phyloP scores from a whole-genome alignment of 2,329 filamentous ascomycete species.

The Penicillium crustosum region DNA sequence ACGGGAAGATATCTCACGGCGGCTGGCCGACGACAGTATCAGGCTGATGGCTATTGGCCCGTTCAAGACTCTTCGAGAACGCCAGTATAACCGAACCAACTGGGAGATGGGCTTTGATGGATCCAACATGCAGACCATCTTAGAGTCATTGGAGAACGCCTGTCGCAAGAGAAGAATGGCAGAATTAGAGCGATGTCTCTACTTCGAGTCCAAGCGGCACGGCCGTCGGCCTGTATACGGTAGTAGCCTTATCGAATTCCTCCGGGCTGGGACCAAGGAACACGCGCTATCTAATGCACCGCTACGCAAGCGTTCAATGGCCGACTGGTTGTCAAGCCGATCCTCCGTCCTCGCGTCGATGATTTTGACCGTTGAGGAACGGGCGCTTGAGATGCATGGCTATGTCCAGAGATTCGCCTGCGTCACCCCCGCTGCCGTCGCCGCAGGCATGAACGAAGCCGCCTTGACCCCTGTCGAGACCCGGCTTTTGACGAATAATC shows the following conservation, averaged over 20 bases:
- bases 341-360: slow-evolving; percentile 57
- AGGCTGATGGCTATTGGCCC: slow-evolving; percentile 69
- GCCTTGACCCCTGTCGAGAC: slow-evolving; percentile 65
- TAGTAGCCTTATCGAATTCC: slow-evolving; percentile 69
- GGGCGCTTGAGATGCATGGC: slow-evolving; percentile 69
- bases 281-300: slow-evolving; percentile 62
- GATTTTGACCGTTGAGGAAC: slow-evolving; percentile 71
- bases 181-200: slow-evolving; percentile 76
- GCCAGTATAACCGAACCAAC: slow-evolving; percentile 58
- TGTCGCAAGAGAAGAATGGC: slow-evolving; percentile 69
- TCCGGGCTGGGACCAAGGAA: slow-evolving; percentile 64
- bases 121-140: slow-evolving; percentile 65
- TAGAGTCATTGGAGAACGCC: slow-evolving; percentile 71
- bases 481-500: slow-evolving; percentile 42
- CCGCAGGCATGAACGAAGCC: slow-evolving; percentile 70
- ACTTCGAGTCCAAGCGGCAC: slow-evolving; percentile 76
- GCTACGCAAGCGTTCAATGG: slow-evolving; percentile 60
- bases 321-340: slow-evolving; percentile 73
- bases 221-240: slow-evolving; percentile 81
- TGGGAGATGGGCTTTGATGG: slow-evolving; percentile 64
- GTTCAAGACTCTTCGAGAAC: slow-evolving; percentile 69
- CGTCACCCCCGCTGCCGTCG: slow-evolving; percentile 84
- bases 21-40: slow-evolving; percentile 54
- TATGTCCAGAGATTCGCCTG: slow-evolving; percentile 87
- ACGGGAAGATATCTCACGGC: slow-evolving; percentile 64